Evolutionary conservation across 805 yeast genomes (phyloP).

Genomic region (Lipomyces starkeyi): DNA sequence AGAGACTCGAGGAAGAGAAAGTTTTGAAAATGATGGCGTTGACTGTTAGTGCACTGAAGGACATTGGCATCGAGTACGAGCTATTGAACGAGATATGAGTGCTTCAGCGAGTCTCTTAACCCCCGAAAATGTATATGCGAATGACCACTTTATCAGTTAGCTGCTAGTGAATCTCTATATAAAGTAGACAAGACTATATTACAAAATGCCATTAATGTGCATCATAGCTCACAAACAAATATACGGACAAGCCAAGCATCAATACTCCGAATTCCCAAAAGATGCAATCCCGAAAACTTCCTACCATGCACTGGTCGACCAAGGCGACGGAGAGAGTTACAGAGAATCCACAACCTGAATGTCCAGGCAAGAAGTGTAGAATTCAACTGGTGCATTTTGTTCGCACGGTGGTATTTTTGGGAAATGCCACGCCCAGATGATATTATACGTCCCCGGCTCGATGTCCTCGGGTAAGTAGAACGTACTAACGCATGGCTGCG

Average conservation of each 20-base stretch:
- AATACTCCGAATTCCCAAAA: background rate
- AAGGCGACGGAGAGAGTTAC: no score
- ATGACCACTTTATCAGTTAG: background rate
- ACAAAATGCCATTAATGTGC: background rate
- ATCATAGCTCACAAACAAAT: background rate
- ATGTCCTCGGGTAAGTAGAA: conserved; percentile 30
- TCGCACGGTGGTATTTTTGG: conserved; percentile 36
- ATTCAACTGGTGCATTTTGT: conserved; percentile 33
- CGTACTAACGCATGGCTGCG: conserved; percentile 30
- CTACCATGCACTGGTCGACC: background rate
- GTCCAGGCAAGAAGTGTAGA: conserved; percentile 38
- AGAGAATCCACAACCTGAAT: conserved; percentile 5
- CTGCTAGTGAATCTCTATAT: background rate
- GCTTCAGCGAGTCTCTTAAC: background rate
- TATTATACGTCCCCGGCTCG: conserved; percentile 29
- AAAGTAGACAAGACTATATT: no score
- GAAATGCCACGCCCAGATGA: conserved; percentile 41
- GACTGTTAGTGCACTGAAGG: conserved; percentile 47
- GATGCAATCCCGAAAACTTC: background rate
- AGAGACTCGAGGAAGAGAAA: conserved; percentile 66
- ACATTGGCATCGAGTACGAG: conserved; percentile 43
- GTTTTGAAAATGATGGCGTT: conserved; percentile 56
- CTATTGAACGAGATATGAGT: conserved; percentile 38
- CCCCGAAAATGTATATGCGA: background rate
- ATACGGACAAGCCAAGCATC: background rate